phyloP scores from a whole-genome alignment of 1,284 basidiomycete species.

The Cryptococcus sp. region DNA sequence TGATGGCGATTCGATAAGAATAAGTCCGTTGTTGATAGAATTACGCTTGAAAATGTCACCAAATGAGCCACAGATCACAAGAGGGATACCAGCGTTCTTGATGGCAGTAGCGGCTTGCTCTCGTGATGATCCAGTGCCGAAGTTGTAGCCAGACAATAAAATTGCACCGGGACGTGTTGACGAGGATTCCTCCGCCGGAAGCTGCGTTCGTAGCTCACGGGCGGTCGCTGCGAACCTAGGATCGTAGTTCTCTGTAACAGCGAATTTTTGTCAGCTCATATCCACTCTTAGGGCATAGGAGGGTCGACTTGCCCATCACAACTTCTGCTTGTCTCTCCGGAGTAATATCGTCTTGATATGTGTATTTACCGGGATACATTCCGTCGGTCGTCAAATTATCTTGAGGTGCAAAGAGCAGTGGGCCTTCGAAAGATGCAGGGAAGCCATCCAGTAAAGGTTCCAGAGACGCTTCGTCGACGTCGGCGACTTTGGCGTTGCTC shows the following conservation, averaged over 20 bases:
- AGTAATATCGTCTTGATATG: conserved; percentile 98
- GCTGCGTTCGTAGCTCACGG: conserved; percentile 58
- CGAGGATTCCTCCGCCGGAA: conserved; percentile 26
- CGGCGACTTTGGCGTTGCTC: conserved; percentile 13
- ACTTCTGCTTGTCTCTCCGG: conserved; percentile 90
- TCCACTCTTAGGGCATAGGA: background rate
- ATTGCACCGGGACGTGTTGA: conserved; percentile 63
- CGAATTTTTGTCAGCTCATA: background rate
- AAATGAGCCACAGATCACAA: conserved; percentile 94
- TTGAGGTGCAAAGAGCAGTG: conserved; percentile 87
- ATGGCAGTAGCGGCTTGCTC: conserved; percentile 98
- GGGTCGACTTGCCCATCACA: conserved; percentile 62
- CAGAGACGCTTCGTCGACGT: conserved; percentile 57
- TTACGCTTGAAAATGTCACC: conserved; percentile 99
- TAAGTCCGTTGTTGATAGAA: conserved; percentile 96
- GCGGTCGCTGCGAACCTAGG: conserved; percentile 78
- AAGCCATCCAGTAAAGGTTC: conserved; percentile 78
- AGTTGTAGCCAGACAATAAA: conserved; percentile 94
- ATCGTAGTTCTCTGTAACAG: conserved; percentile 83
- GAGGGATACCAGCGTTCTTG: conserved; percentile 86
- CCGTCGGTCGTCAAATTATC: conserved; percentile 99
- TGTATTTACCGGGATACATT: conserved; percentile 99
- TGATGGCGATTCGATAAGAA: conserved; percentile 89
- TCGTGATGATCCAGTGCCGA: conserved; percentile 97
- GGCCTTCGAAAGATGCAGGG: conserved; percentile 79